Evolutionary conservation across 2,329 filamentous ascomycete genomes (phyloP), one percentile per base, ranked within the genome.

Genomic region (Amylocarpus encephaloides): DNA sequence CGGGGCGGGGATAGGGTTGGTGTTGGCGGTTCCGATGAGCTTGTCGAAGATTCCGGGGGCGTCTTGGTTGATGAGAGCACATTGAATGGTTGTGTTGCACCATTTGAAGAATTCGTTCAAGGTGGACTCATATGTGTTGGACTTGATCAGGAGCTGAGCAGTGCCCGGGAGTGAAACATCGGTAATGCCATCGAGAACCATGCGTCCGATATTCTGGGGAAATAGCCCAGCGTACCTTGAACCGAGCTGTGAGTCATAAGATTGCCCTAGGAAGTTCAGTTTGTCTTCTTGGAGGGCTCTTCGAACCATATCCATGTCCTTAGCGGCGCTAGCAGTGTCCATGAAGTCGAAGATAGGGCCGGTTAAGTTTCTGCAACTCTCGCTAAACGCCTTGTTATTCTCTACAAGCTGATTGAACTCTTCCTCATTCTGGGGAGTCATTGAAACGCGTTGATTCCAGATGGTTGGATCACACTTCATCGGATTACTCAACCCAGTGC

Each of bases 231-330:
- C 71, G 53, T 74, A 75, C 35, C 68, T 65, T 6, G 65, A 63
- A 18, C 70, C 73, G 13, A 75, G 61, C 54, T 71, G 68, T 1
- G 69, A 69, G 5, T 73, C 72, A 56, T 76, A 75, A 1, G 71
- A 74, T 12, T 70, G 54, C 6, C 72, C 73, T 1, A 73, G 49
- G 36, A 62, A 72, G 49, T 67, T 70, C 33, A 71, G 45, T 48
- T 64, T 66, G n/a, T 66, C 63, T 11, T 66, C 63, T 3, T 64
- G 62, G 4, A 72, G 57, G 2, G 64, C 68, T 33, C 56, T 35
- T 39, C 65, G 64, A 35, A 67, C 62, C 1, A 63, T 60, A 40
- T 67, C 65, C 45, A 65, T 62, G 52, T 67, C 65, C 47, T 56
- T 59, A 53, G 6, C 49, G 11, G 36, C 52, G 30, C 49, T 51